Base-by-base conservation (phyloP, 768 basidiomycete genomes). In the Podaxis rugospora region DNA sequence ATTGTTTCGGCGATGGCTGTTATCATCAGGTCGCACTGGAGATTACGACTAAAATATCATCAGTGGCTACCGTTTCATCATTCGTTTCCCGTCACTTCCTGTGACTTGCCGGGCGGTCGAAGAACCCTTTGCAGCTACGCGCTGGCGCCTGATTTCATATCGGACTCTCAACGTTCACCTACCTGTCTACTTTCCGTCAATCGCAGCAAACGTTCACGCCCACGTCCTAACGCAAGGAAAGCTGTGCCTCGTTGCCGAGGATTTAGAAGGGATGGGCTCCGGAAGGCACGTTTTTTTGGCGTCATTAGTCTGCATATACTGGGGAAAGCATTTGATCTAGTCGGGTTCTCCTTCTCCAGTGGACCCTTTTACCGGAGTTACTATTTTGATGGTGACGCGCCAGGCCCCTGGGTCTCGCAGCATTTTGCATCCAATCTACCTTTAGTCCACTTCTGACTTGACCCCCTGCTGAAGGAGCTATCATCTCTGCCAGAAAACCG, bases 101-200 rank as follows among this genome's bases (percentile, higher is more conserved):
- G 28, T 49, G 59, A 49, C 52, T 16, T 27, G 21, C 59, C 32
- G 51, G 55, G 27, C 18, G 36, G 59, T 37, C 42, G 47, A 49
- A 60, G 59, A 60, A 60, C 52, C 42, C 39, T 54, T n/a, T n/a
- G 28, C 28, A 32, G 44, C 21, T 21, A 44, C 52, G 21, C 42
- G 35, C 37, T 39, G 57, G 44, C 37, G 36, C 47, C 14, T 54
- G 59, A 54, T 60, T 54, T 60, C 32, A 60, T 47, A 54, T 60
- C 51, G 59, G 51, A 60, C 40, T 60, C 52, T 47, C 18, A 54
- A 54, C 40, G n/a, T 53, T 53, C 52, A 53, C 39, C 52, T 37
- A 27, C 16, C 40, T 49, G 35, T 53, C 40, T 46, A 32, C 59
- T 46, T 53, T 23, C 59, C 44, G 37, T 27, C 51, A 32, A 21